Evolutionary conservation across 495 filamentous ascomycete species (phyloP).

Genomic region (Schizothecium vesticola): DNA sequence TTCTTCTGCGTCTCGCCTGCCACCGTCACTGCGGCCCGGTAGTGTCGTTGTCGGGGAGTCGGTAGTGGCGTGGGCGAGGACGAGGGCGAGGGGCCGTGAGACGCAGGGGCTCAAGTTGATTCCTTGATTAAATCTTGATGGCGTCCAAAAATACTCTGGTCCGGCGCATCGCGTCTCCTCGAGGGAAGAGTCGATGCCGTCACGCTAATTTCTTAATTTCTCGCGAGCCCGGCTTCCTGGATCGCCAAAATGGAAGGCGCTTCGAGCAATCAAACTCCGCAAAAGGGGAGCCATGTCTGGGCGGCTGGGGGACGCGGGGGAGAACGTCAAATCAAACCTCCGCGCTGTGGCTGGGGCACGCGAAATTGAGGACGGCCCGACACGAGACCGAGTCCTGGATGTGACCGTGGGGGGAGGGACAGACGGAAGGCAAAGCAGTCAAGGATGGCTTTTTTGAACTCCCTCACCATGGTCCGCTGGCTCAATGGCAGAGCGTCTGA

Average conservation of each 20-base stretch:
- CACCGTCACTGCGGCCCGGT: neutral
- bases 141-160: neutral
- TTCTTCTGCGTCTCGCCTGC: neutral
- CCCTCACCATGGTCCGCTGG: neutral
- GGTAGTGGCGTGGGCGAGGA: neutral
- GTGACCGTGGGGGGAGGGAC: neutral
- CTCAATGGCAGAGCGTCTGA: constrained; percentile 17
- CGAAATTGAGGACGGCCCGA: neutral
- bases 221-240: neutral
- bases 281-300: neutral
- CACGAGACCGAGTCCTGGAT: neutral
- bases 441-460: neutral
- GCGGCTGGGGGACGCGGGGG: neutral
- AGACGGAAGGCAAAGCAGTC: neutral
- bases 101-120: neutral
- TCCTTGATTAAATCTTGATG: neutral
- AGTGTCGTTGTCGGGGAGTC: neutral
- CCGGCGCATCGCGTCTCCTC: too few species aligned
- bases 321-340: neutral
- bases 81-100: neutral
- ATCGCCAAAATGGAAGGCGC: neutral
- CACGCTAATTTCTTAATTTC: neutral
- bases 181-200: neutral
- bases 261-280: neutral
- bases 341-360: neutral